Evolutionary conservation across 371 early-diverging fungal genomes (phyloP).

Genomic region (Mucor saturninus): DNA sequence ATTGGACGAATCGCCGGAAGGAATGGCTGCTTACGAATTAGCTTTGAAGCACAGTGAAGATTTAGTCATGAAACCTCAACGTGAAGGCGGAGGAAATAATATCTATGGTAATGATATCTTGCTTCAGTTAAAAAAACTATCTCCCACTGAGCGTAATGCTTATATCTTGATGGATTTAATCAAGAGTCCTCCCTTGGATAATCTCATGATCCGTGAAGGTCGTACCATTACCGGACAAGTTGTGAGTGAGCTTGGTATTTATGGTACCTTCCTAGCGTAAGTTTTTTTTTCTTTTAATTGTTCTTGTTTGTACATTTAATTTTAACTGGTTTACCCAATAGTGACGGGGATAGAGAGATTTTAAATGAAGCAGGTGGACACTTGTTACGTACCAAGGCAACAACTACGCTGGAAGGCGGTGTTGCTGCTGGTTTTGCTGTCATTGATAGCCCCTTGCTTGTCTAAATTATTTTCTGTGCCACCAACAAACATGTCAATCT

Average conservation of each 20-base stretch:
- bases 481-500: too few relatives aligned
- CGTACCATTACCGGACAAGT: constrained; percentile 73
- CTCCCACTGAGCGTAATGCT: constrained; percentile 69
- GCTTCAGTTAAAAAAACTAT: constrained; percentile 53
- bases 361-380: constrained; percentile 89
- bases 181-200: constrained; percentile 74
- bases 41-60: constrained; percentile 70
- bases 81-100: constrained; percentile 98
- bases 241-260: constrained; percentile 92
- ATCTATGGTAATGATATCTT: constrained; percentile 90
- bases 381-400: constrained; percentile 90
- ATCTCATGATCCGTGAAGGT: constrained; percentile 84
- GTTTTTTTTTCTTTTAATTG: constrained; percentile 9
- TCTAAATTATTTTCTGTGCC: constrained; percentile 36
- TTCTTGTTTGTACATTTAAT: not conserved
- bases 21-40: constrained; percentile 67
- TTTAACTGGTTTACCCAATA: constrained; percentile 18
- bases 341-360: constrained; percentile 63
- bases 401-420: constrained; percentile 90
- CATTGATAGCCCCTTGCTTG: constrained; percentile 84
- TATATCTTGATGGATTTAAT: constrained; percentile 95
- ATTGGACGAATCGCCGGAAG: constrained; percentile 74
- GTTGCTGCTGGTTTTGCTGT: constrained; percentile 99
- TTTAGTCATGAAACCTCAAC: constrained; percentile 94
- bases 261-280: constrained; percentile 86